Evolutionary conservation across 441 rosid genomes (phyloP).

Genomic region (Pelargonium fulgidum): DNA sequence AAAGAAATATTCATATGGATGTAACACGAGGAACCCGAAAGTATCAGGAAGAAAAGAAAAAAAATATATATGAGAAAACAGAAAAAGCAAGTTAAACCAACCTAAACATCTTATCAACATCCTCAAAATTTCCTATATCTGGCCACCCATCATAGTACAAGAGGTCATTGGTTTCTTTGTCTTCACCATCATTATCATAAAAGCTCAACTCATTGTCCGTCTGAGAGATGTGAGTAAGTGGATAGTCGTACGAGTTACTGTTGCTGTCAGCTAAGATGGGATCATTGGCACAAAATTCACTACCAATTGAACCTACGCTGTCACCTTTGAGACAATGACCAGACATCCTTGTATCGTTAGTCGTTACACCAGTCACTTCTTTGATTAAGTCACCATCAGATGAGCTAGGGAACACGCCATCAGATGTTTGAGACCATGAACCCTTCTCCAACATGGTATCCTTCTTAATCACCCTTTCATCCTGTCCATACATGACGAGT

Average conservation of each 20-base stretch:
- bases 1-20: background rate
- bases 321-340: constrained; percentile 35
- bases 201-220: constrained; percentile 48
- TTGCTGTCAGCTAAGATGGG: constrained; percentile 35
- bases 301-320: constrained; percentile 27
- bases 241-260: constrained; percentile 37
- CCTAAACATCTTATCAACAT: constrained; percentile 87
- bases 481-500: constrained; percentile 27
- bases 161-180: constrained; percentile 53
- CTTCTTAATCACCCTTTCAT: constrained; percentile 31
- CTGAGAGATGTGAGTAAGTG: constrained; percentile 44
- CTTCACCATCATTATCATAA: constrained; percentile 45
- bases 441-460: constrained; percentile 52
- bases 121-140: constrained; percentile 81
- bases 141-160: constrained; percentile 62
- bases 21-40: background rate
- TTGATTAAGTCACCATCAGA: constrained; percentile 28
- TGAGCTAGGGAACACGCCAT: constrained; percentile 33
- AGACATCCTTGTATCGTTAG: constrained; percentile 39
- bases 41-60: background rate
- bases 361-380: constrained; percentile 31
- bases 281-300: constrained; percentile 36
- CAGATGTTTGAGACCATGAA: constrained; percentile 43
- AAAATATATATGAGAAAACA: background rate
- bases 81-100: constrained; percentile 21